Percentiles rank a stretch among this genome's conserved stretches.
Evolutionary conservation across 2,329 filamentous ascomycete genomes (phyloP).

Genomic region (Aspergillus ochraceoroseus): DNA sequence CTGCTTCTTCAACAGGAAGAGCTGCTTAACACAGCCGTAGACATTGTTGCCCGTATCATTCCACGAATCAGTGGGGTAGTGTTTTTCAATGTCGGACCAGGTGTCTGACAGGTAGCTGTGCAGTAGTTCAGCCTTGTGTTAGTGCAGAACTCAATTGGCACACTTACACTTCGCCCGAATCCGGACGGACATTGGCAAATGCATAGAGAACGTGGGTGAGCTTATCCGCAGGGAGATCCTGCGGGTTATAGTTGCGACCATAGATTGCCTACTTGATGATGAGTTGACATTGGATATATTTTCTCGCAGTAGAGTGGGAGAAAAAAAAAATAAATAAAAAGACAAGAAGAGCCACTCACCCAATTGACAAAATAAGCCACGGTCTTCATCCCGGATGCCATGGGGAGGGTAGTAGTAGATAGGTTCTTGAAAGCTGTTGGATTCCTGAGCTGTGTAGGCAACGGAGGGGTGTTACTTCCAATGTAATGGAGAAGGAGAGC

Average conservation of each 20-base stretch:
- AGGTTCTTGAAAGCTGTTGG: slow-evolving; percentile 9
- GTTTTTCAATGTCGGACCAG: slow-evolving; percentile 65
- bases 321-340: neutral
- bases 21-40: slow-evolving; percentile 72
- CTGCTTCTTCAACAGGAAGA: slow-evolving; percentile 68
- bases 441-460: slow-evolving; percentile 12
- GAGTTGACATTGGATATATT: neutral
- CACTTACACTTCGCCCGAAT: slow-evolving; percentile 70
- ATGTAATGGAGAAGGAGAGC: slow-evolving; percentile 15
- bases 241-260: slow-evolving; percentile 71
- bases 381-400: slow-evolving; percentile 32
- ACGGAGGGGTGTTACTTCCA: slow-evolving; percentile 12
- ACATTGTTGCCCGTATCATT: slow-evolving; percentile 68
- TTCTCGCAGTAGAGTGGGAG: too few species aligned
- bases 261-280: slow-evolving; percentile 65
- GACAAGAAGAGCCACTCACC: slow-evolving; percentile 28
- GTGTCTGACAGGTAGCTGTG: slow-evolving; percentile 55
- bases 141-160: neutral
- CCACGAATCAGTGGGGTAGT: slow-evolving; percentile 61
- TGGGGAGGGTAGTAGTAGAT: slow-evolving; percentile 20
- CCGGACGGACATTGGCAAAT: slow-evolving; percentile 77
- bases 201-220: slow-evolving; percentile 84
- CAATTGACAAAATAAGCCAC: slow-evolving; percentile 46
- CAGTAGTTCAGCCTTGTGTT: slow-evolving; percentile 8
- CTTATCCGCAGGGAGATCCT: slow-evolving; percentile 72